Evolutionary conservation across 257 asterid species (phyloP).

Genomic region (Ilex aquifolium): DNA sequence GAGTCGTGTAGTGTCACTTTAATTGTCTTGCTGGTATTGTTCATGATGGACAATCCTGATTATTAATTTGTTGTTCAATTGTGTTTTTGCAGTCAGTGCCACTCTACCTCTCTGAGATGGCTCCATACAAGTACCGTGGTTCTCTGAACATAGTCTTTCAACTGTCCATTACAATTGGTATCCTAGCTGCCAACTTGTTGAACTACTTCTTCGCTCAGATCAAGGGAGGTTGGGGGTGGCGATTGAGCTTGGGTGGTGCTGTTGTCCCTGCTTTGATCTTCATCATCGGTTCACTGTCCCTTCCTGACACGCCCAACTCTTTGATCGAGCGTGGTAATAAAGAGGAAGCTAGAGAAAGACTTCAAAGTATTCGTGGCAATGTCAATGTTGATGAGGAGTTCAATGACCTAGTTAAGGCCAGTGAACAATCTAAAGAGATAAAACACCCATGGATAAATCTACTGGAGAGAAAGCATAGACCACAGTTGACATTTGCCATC

Average conservation of each 20-base stretch:
- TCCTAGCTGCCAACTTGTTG: not conserved
- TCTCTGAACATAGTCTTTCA: constrained; percentile 42
- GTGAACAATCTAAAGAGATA: not conserved
- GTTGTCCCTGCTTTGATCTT: not conserved
- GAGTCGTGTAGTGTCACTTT: too few species aligned
- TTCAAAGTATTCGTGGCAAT: not conserved
- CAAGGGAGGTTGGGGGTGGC: not conserved
- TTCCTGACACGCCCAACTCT: not conserved
- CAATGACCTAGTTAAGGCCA: not conserved
- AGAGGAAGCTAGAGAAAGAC: not conserved
- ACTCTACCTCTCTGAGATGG: constrained; percentile 38
- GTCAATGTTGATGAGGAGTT: not conserved
- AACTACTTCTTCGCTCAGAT: not conserved
- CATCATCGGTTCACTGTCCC: not conserved
- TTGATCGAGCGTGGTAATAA: not conserved
- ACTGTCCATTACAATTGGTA: constrained; percentile 23
- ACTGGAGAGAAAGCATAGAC: not conserved
- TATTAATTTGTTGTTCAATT: too few species aligned
- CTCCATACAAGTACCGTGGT: constrained; percentile 32
- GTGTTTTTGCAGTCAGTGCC: constrained; percentile 27
- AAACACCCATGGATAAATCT: not conserved
- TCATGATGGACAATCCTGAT: too few species aligned
- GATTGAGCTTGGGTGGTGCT: not conserved
- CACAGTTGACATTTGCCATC: not conserved
- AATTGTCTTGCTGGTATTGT: too few species aligned